A percentile compares a stretch with the other conserved stretches of the same genome.
Conservation (phyloP, 148 eudicot species). For the Oxyria digyna region DNA sequence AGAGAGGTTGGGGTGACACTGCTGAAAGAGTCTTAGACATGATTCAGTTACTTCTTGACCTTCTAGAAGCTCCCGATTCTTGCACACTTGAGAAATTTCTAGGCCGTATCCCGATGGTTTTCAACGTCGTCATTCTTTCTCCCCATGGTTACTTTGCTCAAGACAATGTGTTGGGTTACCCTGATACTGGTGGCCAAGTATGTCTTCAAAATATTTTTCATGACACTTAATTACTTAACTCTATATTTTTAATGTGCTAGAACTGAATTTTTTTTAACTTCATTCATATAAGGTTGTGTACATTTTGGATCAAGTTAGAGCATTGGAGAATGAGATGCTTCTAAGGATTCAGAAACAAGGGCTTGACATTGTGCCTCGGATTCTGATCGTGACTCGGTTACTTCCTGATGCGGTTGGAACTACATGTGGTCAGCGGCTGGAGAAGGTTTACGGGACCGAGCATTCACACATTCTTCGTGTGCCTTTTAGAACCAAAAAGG, state of each 20-base stretch:
- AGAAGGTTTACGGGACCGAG: conserved; percentile 84
- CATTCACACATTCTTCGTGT: conserved; percentile 89
- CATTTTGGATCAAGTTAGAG: conserved; percentile 98
- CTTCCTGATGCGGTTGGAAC: conserved; percentile 98
- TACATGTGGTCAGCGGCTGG: conserved; percentile 86
- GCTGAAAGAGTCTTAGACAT: conserved; percentile 72
- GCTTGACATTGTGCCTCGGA: conserved; percentile 79
- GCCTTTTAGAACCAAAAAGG: conserved; percentile 90
- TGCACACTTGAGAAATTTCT: conserved; percentile 89
- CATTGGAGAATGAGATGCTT: conserved; percentile 91
- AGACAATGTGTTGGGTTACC: conserved; percentile 88
- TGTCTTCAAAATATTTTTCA: background rate
- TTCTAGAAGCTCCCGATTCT: conserved; percentile 94
- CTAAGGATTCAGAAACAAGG: conserved; percentile 91
- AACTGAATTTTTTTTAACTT: background rate
- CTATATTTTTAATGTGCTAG: background rate
- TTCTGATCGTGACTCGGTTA: conserved; percentile 83
- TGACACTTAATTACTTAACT: no score
- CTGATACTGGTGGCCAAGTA: conserved; percentile 99
- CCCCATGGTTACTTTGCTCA: conserved; percentile 99
- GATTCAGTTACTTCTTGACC: conserved; percentile 78
- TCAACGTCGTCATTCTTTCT: conserved; percentile 93
- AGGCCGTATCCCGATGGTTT: conserved; percentile 91
- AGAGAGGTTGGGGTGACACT: conserved; percentile 95
- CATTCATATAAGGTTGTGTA: conserved; percentile 98